Base-by-base conservation (phyloP, 2,329 filamentous ascomycete species). In the Cladosporium phlei region DNA sequence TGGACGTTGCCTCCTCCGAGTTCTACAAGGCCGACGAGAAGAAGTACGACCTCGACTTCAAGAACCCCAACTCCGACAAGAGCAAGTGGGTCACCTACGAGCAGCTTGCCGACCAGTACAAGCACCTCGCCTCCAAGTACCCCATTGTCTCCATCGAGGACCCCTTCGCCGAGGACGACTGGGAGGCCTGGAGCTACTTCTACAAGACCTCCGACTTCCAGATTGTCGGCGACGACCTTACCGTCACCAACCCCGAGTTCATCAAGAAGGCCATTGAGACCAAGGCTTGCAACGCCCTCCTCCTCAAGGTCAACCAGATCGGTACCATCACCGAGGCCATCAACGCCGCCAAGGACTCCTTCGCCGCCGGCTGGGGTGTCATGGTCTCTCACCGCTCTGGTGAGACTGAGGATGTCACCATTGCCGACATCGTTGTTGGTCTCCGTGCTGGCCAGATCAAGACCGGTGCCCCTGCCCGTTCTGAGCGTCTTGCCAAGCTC, bases 141-240 rank as follows among this genome's bases (percentile, higher is more conserved):
- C 91, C 93, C 65, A 98, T 98, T 66, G 88, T 97, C 75, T 88
- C 82, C 73, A 97, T 98, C 63, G 93, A 98, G 78, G 93, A 98
- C 71, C 93, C 93, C 69, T 98, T 98, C 75, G 91, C 88, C 57
- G 93, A 98, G 82, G 93, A 97, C 66, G 93, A 98, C 80, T 98
- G 93, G 93, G 91, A 97, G 82, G 93, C 93, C 54, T 98, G 93
- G 93, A 95, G 88, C 83, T 95, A 97, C 85, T 98, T 97, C 85
- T 95, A 86, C 86, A 96, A 96, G 86, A 93, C 88, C 64, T 89
- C 88, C 68, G 84, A 96, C 74, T 90, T 94, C 79, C 93, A 98
- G 81, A 89, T 98, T 68, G 93, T 98, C 59, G 93, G 85, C 77
- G 93, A 98, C 69, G 93, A 98, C 69, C 75, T 98, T 80, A 97